Base-by-base conservation (phyloP, 2,329 filamentous ascomycete genomes). In the Fusarium protoensiforme region DNA sequence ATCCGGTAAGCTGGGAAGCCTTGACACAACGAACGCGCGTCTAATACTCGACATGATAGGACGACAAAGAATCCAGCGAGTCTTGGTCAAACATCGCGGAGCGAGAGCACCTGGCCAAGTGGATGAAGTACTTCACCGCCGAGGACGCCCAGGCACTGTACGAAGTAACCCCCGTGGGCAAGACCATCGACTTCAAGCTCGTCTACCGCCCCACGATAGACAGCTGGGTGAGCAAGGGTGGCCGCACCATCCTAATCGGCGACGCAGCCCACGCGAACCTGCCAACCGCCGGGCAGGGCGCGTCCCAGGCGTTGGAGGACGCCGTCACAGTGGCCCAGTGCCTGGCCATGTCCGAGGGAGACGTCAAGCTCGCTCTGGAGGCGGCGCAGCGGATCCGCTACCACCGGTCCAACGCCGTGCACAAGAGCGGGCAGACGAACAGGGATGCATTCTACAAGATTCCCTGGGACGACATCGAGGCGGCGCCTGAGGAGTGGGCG, bases 381-480 rank as follows among this genome's bases (percentile, higher is more conserved):
- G 64, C 64, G 3, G 38, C 64, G 3, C 64, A 67, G 53, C 39
- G 64, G 22, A 67, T 67, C 20, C 64, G 64, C 7, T 67, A 67
- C 24, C 64, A 67, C n/a, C 29, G 64, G 10, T 67, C 64, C 9
- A 67, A 67, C 13, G 64, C 64, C 4, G 64, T 67, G 5, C 64
- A 67, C 31, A 51, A 67, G 64, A 67, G 64, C n/a, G 64, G 64
- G 1, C 64, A 67, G 53, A 22, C 36, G 16, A 67, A 67, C 33
- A 54, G 64, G 22, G 64, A 67, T 36, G 64, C 64, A 4, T 67
- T 67, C 20, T 63, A 63, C 59, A 63, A 63, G 53, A 63, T 57
- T 20, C 64, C 64, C 18, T 67, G 64, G 64, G 64, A 67, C 5
- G 64, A 58, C 16, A 67, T 67, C 41, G 64, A 67, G 59, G 64